phyloP scores from a whole-genome alignment of 2,329 filamentous ascomycete genomes.

The Clonostachys solani region DNA sequence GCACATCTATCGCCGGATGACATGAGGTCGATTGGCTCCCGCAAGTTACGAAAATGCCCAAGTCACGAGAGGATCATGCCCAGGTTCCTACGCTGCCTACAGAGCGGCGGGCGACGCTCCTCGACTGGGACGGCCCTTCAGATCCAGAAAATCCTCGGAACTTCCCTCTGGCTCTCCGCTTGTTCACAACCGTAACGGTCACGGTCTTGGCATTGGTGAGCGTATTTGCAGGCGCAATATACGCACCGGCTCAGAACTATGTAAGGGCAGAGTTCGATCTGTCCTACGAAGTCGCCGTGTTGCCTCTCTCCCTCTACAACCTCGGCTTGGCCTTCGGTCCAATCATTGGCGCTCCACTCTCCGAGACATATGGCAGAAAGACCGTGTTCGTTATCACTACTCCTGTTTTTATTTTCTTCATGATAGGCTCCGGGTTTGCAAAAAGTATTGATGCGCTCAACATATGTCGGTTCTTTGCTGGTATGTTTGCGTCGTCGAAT shows the following conservation, averaged over 20 bases:
- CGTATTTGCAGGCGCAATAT: constrained; percentile 22
- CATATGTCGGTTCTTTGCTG: constrained; percentile 66
- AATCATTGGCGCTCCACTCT: constrained; percentile 72
- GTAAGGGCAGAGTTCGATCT: constrained; percentile 10
- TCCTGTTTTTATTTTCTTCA: constrained; percentile 66
- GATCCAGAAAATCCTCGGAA: constrained; percentile 80
- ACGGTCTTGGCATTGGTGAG: constrained; percentile 64
- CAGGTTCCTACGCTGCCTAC: too few relatives aligned
- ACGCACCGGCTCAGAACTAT: constrained; percentile 15
- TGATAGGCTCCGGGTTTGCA: constrained; percentile 65
- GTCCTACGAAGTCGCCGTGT: constrained; percentile 11
- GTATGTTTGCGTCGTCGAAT: constrained; percentile 56
- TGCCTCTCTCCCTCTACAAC: constrained; percentile 18
- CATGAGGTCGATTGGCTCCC: too few relatives aligned
- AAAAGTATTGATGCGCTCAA: constrained; percentile 68
- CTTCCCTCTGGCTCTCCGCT: constrained; percentile 69
- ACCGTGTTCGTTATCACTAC: constrained; percentile 40
- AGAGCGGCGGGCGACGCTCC: too few relatives aligned
- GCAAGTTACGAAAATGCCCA: too few relatives aligned
- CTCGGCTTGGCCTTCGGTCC: constrained; percentile 34
- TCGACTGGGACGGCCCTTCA: constrained; percentile 34
- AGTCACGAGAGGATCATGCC: too few relatives aligned
- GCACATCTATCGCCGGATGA: too few relatives aligned
- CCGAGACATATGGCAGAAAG: constrained; percentile 64
- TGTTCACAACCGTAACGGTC: constrained; percentile 71